These are phyloP conservation scores for Aegle marmelos DNA, from an alignment of 345 rosid species.

Conservation along the genomic window DNA sequence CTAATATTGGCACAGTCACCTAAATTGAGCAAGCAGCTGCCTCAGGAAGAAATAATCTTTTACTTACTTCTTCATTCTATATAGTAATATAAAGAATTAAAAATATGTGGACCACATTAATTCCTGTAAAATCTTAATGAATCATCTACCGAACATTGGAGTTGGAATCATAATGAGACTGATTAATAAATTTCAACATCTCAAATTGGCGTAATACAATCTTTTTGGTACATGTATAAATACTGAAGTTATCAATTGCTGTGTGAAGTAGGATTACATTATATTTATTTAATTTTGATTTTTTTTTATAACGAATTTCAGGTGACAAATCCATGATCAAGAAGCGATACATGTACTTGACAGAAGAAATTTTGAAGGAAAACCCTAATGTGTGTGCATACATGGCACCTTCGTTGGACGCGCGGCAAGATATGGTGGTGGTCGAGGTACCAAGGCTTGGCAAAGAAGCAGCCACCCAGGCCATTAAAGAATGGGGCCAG, in stretches of 20 bases:
- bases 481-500: slow-evolving; percentile 55
- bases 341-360: slow-evolving; percentile 41
- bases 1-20: background rate
- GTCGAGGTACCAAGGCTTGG: slow-evolving; percentile 47
- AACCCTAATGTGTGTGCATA: slow-evolving; percentile 34
- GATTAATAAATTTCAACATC: background rate
- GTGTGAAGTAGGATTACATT: too few species aligned
- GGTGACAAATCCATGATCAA: slow-evolving; percentile 51
- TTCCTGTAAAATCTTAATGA: background rate
- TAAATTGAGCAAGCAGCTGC: background rate
- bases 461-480: slow-evolving; percentile 49
- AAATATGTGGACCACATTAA: background rate
- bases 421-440: slow-evolving; percentile 44
- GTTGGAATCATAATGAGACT: background rate
- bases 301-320: slow-evolving; percentile 5
- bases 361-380: slow-evolving; percentile 41
- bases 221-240: background rate
- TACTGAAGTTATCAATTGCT: too few species aligned
- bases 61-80: background rate
- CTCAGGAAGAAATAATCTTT: background rate
- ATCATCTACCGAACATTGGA: background rate
- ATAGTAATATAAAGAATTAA: too few species aligned
- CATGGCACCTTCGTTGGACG: slow-evolving; percentile 45
- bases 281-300: background rate
- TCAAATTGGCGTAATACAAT: background rate